These are phyloP conservation scores for Mycena alexandri DNA, from an alignment of 768 basidiomycete genomes.

Conservation along the genomic window DNA sequence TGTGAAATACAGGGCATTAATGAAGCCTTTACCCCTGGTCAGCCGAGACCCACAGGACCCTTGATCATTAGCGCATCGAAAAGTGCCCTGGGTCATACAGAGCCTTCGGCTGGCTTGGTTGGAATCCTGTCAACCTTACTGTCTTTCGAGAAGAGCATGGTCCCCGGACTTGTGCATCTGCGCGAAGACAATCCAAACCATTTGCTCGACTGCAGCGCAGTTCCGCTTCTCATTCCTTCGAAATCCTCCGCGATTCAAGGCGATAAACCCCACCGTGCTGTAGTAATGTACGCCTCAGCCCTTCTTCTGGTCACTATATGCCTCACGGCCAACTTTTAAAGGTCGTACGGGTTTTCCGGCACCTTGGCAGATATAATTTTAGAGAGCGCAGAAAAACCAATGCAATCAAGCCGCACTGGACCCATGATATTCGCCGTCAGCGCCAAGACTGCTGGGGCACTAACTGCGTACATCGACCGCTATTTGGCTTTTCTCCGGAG, in stretches of 20 bases:
- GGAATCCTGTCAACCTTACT: conserved; percentile 27
- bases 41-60: neutral
- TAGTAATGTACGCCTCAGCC: conserved; percentile 26
- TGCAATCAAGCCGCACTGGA: neutral
- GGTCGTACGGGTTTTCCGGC: conserved; percentile 34
- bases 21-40: conserved; percentile 20
- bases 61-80: conserved; percentile 33
- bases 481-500: conserved; percentile 26
- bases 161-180: conserved; percentile 32
- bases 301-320: neutral
- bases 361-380: conserved; percentile 30
- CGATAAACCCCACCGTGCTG: conserved; percentile 5
- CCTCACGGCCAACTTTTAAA: neutral
- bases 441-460: conserved; percentile 29
- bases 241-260: neutral
- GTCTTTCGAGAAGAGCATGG: conserved; percentile 17
- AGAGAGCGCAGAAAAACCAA: conserved; percentile 12
- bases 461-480: conserved; percentile 20
- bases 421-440: conserved; percentile 33
- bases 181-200: conserved; percentile 21
- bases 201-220: conserved; percentile 5
- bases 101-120: conserved; percentile 31
- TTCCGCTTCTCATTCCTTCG: conserved; percentile 27
- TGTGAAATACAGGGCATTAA: conserved; percentile 37
- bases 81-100: conserved; percentile 30